phyloP scores from a whole-genome alignment of 2,329 filamentous ascomycete species.

The Helotiales sp. region DNA sequence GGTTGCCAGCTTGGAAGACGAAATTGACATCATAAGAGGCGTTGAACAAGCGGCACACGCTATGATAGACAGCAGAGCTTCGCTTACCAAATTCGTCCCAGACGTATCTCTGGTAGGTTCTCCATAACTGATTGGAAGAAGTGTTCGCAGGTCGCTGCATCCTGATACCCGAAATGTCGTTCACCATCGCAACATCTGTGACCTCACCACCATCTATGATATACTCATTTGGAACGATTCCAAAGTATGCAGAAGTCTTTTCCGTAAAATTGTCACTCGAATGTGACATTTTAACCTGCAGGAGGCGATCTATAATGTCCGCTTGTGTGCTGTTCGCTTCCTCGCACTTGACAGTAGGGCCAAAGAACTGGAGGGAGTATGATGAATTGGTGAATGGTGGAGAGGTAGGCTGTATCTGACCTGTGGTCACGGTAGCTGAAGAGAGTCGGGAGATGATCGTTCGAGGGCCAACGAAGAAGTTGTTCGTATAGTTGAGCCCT shows the following conservation, averaged over 20 bases:
- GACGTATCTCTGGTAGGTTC: conserved; percentile 18
- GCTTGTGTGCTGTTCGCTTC: conserved; percentile 18
- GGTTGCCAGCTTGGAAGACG: conserved; percentile 22
- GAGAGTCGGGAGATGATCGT: conserved; percentile 28
- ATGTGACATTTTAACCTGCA: not conserved
- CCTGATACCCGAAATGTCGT: conserved; percentile 6
- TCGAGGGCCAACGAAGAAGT: conserved; percentile 26
- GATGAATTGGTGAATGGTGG: conserved; percentile 26
- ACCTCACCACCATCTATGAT: conserved; percentile 11
- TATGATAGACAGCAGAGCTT: conserved; percentile 14
- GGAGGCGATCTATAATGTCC: conserved; percentile 18
- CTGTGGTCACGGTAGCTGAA: conserved; percentile 24
- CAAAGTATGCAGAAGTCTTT: conserved; percentile 24
- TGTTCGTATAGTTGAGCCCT: conserved; percentile 1
- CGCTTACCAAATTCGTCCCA: not conserved
- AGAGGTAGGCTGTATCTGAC: conserved; percentile 23
- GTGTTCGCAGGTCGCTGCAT: conserved; percentile 24
- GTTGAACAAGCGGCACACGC: conserved; percentile 25
- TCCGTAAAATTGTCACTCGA: conserved; percentile 12
- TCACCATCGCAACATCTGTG: not conserved
- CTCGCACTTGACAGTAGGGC: conserved; percentile 26
- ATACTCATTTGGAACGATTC: conserved; percentile 25
- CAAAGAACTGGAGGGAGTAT: conserved; percentile 29
- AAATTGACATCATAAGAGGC: conserved; percentile 28
- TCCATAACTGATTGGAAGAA: conserved; percentile 28